Percentiles rank a stretch among this genome's conserved stretches.
Conservation (phyloP, 1,284 basidiomycete genomes). For the Cryptococcus sp. region DNA sequence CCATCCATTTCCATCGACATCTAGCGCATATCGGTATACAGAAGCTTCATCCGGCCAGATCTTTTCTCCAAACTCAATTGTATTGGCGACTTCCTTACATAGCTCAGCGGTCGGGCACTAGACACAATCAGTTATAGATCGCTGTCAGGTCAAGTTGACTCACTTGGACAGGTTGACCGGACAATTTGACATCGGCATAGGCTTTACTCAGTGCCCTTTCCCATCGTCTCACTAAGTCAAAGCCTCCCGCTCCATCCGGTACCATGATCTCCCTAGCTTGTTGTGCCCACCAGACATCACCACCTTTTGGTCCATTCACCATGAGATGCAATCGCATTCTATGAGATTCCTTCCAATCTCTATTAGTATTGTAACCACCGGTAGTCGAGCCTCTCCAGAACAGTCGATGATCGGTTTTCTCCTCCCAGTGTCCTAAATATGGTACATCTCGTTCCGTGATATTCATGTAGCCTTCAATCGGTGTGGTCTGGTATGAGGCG, state of each 20-base stretch:
- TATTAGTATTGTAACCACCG: slow-evolving; percentile 41
- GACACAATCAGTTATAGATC: neutral
- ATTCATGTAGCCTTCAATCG: slow-evolving; percentile 44
- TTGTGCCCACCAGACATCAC: slow-evolving; percentile 32
- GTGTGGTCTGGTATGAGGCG: slow-evolving; percentile 40
- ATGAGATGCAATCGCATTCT: slow-evolving; percentile 46
- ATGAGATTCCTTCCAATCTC: slow-evolving; percentile 47
- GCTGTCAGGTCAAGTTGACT: slow-evolving; percentile 2
- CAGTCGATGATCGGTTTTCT: slow-evolving; percentile 42
- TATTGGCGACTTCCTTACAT: slow-evolving; percentile 33
- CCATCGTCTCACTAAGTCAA: slow-evolving; percentile 25
- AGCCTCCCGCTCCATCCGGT: slow-evolving; percentile 40
- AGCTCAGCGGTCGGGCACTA: slow-evolving; percentile 19
- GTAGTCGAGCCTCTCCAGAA: slow-evolving; percentile 50
- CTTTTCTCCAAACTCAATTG: slow-evolving; percentile 49
- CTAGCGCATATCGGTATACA: slow-evolving; percentile 44
- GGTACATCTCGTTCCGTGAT: slow-evolving; percentile 30
- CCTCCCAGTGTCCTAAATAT: slow-evolving; percentile 36
- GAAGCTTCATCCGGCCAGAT: slow-evolving; percentile 55
- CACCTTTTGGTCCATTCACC: slow-evolving; percentile 45
- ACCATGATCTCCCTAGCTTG: slow-evolving; percentile 38
- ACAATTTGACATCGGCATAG: slow-evolving; percentile 47
- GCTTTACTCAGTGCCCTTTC: slow-evolving; percentile 34
- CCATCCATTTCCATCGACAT: slow-evolving; percentile 63
- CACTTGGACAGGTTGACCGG: slow-evolving; percentile 40